Percentiles rank a stretch among this genome's conserved stretches.
These are phyloP conservation scores for Pseudogymnoascus sp. DNA, from an alignment of 2,329 filamentous ascomycete species.

Conservation along the genomic window DNA sequence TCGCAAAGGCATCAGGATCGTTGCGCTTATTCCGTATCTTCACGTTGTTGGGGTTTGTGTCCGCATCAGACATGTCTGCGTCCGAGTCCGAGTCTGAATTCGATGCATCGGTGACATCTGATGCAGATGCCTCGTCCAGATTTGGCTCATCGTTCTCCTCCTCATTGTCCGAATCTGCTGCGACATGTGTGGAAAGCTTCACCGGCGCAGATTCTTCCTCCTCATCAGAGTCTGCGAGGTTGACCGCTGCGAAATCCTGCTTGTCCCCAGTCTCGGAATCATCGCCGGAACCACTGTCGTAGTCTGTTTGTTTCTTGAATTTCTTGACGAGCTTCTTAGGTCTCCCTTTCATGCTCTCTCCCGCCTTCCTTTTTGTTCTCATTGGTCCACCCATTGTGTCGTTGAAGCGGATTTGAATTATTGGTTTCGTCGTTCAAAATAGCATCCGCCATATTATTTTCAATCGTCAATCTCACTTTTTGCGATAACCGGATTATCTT, in stretches of 20 bases:
- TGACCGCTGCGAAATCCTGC: conserved; percentile 40
- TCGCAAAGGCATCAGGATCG: conserved; percentile 84
- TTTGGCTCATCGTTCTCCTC: conserved; percentile 21
- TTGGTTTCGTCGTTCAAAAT: neutral
- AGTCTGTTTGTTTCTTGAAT: conserved; percentile 52
- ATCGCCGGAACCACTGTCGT: conserved; percentile 55
- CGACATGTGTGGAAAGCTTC: conserved; percentile 19
- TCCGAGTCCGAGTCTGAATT: conserved; percentile 12
- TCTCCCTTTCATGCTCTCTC: conserved; percentile 46
- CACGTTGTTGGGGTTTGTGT: conserved; percentile 35
- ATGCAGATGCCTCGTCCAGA: conserved; percentile 20
- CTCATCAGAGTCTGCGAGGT: conserved; percentile 37
- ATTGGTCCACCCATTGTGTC: conserved; percentile 24
- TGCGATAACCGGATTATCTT: conserved; percentile 10
- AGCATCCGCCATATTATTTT: conserved; percentile 3
- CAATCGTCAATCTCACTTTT: conserved; percentile 6
- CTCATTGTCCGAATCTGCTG: conserved; percentile 28
- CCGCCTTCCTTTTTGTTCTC: conserved; percentile 48
- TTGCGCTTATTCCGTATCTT: conserved; percentile 65
- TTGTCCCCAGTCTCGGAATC: conserved; percentile 32
- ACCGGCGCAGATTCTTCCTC: conserved; percentile 25
- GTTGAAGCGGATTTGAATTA: conserved; percentile 7
- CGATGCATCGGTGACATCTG: conserved; percentile 20
- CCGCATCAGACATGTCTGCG: conserved; percentile 29
- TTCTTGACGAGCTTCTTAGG: conserved; percentile 40